These are phyloP conservation scores for Podospora pseudocomata DNA, from an alignment of 495 filamentous ascomycete genomes.

Conservation along the genomic window DNA sequence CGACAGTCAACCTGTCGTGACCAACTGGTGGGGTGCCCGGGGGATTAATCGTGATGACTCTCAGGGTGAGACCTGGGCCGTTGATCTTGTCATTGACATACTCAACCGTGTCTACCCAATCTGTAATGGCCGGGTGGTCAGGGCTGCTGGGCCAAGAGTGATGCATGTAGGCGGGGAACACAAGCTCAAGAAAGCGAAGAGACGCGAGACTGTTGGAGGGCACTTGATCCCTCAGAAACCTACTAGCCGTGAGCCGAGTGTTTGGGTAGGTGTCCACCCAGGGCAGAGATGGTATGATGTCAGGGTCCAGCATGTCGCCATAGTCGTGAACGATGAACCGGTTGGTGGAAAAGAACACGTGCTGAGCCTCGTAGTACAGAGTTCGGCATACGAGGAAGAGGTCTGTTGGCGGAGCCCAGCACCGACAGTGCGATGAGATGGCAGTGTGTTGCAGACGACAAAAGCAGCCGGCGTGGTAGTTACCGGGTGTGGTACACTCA, in stretches of 20 bases:
- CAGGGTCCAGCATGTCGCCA: background rate
- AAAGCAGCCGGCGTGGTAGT: background rate
- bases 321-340: constrained; percentile 19
- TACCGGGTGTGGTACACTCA: background rate
- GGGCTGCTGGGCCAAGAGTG: background rate
- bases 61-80: background rate
- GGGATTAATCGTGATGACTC: background rate
- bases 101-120: background rate
- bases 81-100: background rate
- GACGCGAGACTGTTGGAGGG: constrained; percentile 11
- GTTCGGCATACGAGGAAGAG: constrained; percentile 16
- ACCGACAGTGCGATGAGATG: background rate
- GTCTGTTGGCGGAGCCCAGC: background rate
- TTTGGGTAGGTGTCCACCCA: constrained; percentile 12
- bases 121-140: background rate
- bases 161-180: background rate
- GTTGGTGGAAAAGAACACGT: constrained; percentile 17
- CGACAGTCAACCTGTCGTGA: background rate
- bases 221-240: constrained; percentile 15
- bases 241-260: constrained; percentile 9
- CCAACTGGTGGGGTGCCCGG: background rate
- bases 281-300: background rate
- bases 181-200: constrained; percentile 10
- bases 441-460: background rate
- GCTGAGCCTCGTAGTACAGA: constrained; percentile 14